Base-by-base conservation (phyloP, 2,329 filamentous ascomycete species). In the Karstenula rhodostoma region DNA sequence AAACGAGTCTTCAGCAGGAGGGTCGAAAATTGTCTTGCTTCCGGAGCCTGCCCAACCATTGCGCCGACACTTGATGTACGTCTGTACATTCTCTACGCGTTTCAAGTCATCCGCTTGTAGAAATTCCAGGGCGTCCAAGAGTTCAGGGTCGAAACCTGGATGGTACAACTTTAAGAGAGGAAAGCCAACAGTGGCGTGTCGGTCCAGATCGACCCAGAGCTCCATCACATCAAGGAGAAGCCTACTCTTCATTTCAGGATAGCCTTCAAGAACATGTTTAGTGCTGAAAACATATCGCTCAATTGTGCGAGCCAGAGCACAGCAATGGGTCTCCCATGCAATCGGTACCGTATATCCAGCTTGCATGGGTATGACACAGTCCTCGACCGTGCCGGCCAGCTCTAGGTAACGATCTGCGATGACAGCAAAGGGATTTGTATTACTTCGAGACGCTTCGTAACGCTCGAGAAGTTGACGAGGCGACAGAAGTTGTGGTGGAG, bases 181-280 rank as follows among this genome's bases (percentile, higher is more conserved):
- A 49, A 79, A 86, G 0, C 63, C 61, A 0, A 47, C 12, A 0
- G 79, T 73, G 0, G 84, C 82, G n/a, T 69, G 72, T 12, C 76
- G 66, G 62, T 91, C 89, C 70, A 90, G 81, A 1, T 71, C 66
- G 3, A 84, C 70, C 88, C 88, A 91, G 0, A 88, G 64, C 52
- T 86, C 83, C 68, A 90, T 82, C 0, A 87, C 46, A 8, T 77
- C 80, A 1, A 91, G 77, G 0, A 90, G 72, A 65, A 85, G 80
- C 0, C 74, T 59, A 29, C 86, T 87, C 64, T 81, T 83, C 25
- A 84, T 79, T 51, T 85, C 83, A 0, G 82, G 78, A 58, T 84
- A 80, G 4, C 66, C 63, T 60, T 79, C 65, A 61, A 85, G 87
- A 0, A 73, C 67, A 0, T 76, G 63, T 0, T 70, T 63, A 2